A percentile compares a stretch with the other conserved stretches of the same genome.
Evolutionary conservation across 148 eudicot genomes (phyloP).

Genomic region (Rhododendron griersonianum): DNA sequence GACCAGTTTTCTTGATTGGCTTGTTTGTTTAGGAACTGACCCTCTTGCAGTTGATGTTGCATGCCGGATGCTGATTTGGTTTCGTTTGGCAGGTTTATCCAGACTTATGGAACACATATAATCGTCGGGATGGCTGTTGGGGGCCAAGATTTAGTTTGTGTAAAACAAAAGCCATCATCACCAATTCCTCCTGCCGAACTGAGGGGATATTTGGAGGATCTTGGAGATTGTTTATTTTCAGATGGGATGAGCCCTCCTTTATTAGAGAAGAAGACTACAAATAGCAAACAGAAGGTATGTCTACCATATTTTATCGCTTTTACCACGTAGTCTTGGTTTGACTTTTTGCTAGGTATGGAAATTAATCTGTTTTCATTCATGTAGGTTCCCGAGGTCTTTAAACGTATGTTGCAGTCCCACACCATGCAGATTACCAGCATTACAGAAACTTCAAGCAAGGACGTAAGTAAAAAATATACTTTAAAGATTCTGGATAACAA

Average conservation of each 20-base stretch:
- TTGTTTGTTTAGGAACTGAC: neutral
- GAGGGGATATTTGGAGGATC: conserved; percentile 77
- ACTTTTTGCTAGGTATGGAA: neutral
- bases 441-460: conserved; percentile 86
- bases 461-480: conserved; percentile 44
- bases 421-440: conserved; percentile 67
- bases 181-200: conserved; percentile 63
- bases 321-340: neutral
- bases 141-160: conserved; percentile 90
- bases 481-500: conserved; percentile 2
- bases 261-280: conserved; percentile 52
- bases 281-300: conserved; percentile 59
- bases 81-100: conserved; percentile 75
- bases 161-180: conserved; percentile 74
- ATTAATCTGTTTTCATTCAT: neutral
- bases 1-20: neutral
- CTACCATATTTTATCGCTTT: neutral
- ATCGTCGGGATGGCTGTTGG: conserved; percentile 91
- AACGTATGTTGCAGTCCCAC: conserved; percentile 74
- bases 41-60: neutral
- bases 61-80: conserved; percentile 23
- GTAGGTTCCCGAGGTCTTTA: conserved; percentile 84
- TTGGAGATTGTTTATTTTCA: conserved; percentile 84
- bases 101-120: conserved; percentile 81
- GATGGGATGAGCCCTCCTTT: conserved; percentile 56